These are phyloP conservation scores for Zygoascus tannicola DNA, from an alignment of 805 yeast species.

Conservation along the genomic window DNA sequence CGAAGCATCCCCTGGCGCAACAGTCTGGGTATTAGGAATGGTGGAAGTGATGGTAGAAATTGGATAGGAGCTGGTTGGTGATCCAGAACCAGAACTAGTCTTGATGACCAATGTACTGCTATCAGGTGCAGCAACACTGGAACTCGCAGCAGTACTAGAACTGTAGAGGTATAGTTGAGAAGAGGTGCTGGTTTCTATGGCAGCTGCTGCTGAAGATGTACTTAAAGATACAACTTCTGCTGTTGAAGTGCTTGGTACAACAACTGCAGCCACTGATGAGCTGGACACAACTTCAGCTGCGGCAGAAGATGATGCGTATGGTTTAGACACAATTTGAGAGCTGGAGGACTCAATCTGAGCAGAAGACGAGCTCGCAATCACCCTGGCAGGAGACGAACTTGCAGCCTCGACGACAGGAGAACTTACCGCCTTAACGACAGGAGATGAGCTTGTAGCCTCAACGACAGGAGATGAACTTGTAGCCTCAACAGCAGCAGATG, in stretches of 20 bases:
- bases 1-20: background rate
- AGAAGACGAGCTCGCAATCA: no score
- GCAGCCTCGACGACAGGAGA: no score
- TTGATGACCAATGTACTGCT: background rate
- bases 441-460: no score
- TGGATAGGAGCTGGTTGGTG: no score
- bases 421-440: no score
- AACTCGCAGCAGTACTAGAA: background rate
- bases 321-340: background rate
- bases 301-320: slow-evolving; percentile 1
- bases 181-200: background rate
- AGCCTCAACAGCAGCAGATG: no score
- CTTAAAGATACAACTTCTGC: background rate
- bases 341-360: no score
- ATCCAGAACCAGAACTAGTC: background rate
- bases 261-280: background rate
- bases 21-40: background rate
- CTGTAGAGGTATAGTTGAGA: no score
- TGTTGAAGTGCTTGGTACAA: slow-evolving; percentile 1
- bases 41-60: background rate
- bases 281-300: slow-evolving; percentile 1
- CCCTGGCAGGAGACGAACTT: no score
- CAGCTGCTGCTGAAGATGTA: background rate
- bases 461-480: no score
- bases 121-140: background rate